These are phyloP conservation scores for Heracleum sosnowskyi DNA, from an alignment of 129 eudicot genomes.

Conservation along the genomic window DNA sequence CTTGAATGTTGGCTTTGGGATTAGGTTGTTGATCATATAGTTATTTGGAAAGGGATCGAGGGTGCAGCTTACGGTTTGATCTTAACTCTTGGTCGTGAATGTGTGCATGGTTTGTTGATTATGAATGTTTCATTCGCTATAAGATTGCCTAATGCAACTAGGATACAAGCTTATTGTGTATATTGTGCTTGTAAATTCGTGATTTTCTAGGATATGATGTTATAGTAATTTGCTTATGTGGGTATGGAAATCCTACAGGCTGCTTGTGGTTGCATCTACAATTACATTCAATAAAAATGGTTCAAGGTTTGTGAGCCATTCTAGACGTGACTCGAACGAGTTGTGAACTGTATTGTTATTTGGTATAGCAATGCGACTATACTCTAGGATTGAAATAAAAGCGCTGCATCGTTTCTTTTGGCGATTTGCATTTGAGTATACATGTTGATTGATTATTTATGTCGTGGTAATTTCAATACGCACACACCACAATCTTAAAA, in stretches of 20 bases:
- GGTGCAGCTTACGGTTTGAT: conserved; percentile 9
- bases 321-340: neutral
- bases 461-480: neutral
- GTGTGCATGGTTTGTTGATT: conserved; percentile 11
- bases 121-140: conserved; percentile 1
- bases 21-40: neutral
- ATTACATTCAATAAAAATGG: neutral
- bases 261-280: conserved; percentile 7
- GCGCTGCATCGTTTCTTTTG: neutral
- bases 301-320: neutral
- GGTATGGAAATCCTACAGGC: conserved; percentile 10
- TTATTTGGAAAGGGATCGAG: neutral
- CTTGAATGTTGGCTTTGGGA: conserved; percentile 8
- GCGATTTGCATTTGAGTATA: neutral
- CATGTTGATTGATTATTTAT: neutral
- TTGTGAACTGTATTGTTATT: neutral
- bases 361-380: neutral
- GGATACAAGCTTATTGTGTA: conserved; percentile 13
- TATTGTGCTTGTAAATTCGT: conserved; percentile 3
- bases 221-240: neutral
- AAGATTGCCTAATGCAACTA: neutral
- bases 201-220: neutral
- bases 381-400: neutral
- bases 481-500: neutral
- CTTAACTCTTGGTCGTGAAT: neutral